A percentile compares a stretch with the other conserved stretches of the same genome.
These are phyloP conservation scores for Endotrypanum monterogeii DNA, from an alignment of 208 protist genomes.

Conservation along the genomic window DNA sequence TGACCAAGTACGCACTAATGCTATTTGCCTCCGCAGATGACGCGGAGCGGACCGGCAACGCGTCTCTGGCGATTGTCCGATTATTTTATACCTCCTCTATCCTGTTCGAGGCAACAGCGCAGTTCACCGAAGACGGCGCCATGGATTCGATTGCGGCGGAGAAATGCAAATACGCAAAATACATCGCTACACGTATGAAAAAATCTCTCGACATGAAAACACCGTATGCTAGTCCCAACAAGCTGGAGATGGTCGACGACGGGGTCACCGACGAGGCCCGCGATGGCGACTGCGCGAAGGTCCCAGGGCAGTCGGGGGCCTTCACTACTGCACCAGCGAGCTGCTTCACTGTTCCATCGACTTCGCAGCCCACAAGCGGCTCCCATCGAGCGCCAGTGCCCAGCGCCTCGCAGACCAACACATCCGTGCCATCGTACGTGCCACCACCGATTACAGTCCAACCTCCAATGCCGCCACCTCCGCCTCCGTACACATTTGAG, in stretches of 20 bases:
- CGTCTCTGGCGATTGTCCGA: conserved; percentile 53
- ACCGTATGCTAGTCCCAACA: conserved; percentile 66
- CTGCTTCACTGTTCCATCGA: conserved; percentile 13
- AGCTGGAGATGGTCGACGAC: conserved; percentile 22
- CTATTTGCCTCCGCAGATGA: conserved; percentile 83
- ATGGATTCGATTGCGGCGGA: conserved; percentile 66
- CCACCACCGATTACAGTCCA: neutral
- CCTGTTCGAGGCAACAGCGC: conserved; percentile 78
- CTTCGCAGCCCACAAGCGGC: conserved; percentile 1
- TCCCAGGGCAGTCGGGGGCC: neutral
- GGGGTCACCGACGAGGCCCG: conserved; percentile 7
- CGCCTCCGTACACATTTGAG: conserved; percentile 16
- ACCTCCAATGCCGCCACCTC: neutral
- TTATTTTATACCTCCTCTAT: conserved; percentile 72
- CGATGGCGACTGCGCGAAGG: neutral
- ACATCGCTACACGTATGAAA: conserved; percentile 75
- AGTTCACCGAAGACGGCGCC: conserved; percentile 67
- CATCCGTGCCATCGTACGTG: neutral
- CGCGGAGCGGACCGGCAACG: conserved; percentile 56
- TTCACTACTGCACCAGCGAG: conserved; percentile 14
- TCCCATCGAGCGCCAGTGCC: neutral
- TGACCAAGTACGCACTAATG: conserved; percentile 68
- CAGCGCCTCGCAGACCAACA: neutral
- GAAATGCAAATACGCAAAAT: conserved; percentile 83
- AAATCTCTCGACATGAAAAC: conserved; percentile 52